A percentile compares a stretch with the other conserved stretches of the same genome.
These are phyloP conservation scores for Boechera stricta DNA, from an alignment of 345 rosid genomes.

Conservation along the genomic window DNA sequence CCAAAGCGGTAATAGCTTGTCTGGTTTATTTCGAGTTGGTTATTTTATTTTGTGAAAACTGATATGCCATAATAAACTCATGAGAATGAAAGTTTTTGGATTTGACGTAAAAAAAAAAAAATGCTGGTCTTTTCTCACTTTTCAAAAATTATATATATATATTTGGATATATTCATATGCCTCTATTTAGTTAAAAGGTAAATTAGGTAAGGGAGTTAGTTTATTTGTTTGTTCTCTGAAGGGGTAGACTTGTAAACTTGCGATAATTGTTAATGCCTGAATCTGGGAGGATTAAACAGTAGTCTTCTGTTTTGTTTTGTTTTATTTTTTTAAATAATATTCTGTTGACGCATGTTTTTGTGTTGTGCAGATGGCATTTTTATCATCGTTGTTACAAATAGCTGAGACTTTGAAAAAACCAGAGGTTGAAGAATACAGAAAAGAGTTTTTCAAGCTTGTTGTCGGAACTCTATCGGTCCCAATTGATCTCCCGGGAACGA, in stretches of 20 bases:
- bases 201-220: not conserved
- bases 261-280: not conserved
- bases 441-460: slow-evolving; percentile 79
- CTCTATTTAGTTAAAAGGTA: not conserved
- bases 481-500: slow-evolving; percentile 69
- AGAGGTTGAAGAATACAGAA: slow-evolving; percentile 57
- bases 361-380: slow-evolving; percentile 67
- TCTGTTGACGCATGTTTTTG: slow-evolving; percentile 17
- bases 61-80: too few species aligned
- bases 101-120: too few species aligned
- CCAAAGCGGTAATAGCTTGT: too few species aligned
- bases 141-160: too few species aligned
- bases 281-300: not conserved
- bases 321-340: not conserved
- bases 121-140: too few species aligned
- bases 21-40: too few species aligned
- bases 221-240: not conserved
- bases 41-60: too few species aligned
- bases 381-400: slow-evolving; percentile 73
- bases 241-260: slow-evolving; percentile 17
- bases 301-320: not conserved
- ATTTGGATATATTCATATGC: not conserved
- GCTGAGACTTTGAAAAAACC: slow-evolving; percentile 53
- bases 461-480: slow-evolving; percentile 80
- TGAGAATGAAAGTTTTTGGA: too few species aligned